Evolutionary conservation across 306 rosid species (phyloP), one percentile per base, ranked within the genome.

Genomic region (Prosopis cineraria): DNA sequence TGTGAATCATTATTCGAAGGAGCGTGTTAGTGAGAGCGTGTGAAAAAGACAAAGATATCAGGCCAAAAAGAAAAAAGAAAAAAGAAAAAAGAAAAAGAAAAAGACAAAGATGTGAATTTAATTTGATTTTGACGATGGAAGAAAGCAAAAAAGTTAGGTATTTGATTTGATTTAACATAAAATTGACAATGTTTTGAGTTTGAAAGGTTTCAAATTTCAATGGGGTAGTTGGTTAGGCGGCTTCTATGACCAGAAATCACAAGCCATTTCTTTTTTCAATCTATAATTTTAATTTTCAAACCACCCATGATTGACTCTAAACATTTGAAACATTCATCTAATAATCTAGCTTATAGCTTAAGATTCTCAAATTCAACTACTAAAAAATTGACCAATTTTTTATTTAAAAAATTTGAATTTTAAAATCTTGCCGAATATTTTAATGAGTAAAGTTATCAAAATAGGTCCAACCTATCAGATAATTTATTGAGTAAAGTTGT

Each of bases 201-300:
- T 52, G 1, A 19, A 52, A 20, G 29, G 70, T 84, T 70, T 74
- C 37, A 43, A 81, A 72, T 84, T 75, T 78, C 80, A 65, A 55
- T 6, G 1, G 2, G 66, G 78, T 75, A 13, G 86, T 79, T 79
- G 47, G 76, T 48, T 31, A 29, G 70, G 19, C 84, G 82, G 80
- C 73, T 79, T 77, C 74, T 77, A 37, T 17, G 19, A n/a, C 40
- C 10, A 10, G 10, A 44, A 80, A 48, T n/a, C n/a, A 78, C 36
- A 65, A 37, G 5, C 30, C 70, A 1, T 43, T 76, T 37, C 50
- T 33, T 53, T 74, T 74, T 43, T 52, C 75, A 19, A 45, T 66
- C 62, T 14, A 50, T 8, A 52, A 53, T 68, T 74, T n/a, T n/a
- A n/a, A n/a, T n/a, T n/a, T n/a, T 40, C 22, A 36, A 80, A 67